A percentile compares a stretch with the other conserved stretches of the same genome.
Conservation (phyloP, 345 rosid genomes). For the Eucalyptus virginea region DNA sequence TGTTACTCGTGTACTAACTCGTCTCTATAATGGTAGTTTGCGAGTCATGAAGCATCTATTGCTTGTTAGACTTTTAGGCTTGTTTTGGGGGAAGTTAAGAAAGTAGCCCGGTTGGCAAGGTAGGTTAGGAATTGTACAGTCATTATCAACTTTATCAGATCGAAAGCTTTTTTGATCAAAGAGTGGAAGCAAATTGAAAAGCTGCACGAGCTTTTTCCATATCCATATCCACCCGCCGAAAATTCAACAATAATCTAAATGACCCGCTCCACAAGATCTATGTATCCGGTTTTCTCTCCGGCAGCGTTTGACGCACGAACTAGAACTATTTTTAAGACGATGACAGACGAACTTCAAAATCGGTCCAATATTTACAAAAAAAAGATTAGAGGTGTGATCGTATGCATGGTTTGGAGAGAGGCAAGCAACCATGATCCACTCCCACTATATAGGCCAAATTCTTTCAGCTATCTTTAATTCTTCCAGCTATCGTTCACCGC, state of each 20-base stretch:
- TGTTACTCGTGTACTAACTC: background rate
- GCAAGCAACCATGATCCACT: background rate
- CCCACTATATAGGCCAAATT: background rate
- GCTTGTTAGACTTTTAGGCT: background rate
- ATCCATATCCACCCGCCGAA: background rate
- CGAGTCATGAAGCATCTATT: background rate
- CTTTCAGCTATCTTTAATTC: background rate
- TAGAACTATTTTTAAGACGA: background rate
- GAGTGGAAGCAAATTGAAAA: background rate
- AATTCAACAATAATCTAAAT: background rate
- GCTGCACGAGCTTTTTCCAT: background rate
- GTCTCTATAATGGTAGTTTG: background rate
- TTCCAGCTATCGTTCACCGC: background rate
- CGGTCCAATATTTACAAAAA: background rate
- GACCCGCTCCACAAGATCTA: background rate
- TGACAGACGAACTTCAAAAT: background rate
- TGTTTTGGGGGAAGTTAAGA: background rate
- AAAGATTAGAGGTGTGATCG: background rate
- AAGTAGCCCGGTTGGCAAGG: background rate
- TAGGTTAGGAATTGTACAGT: background rate
- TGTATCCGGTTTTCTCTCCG: background rate
- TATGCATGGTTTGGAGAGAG: background rate
- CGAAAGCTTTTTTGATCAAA: background rate
- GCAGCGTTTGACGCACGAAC: background rate
- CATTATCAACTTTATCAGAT: background rate